phyloP scores from a whole-genome alignment of 495 filamentous ascomycete genomes.

The Chlorociboria aeruginascens region DNA sequence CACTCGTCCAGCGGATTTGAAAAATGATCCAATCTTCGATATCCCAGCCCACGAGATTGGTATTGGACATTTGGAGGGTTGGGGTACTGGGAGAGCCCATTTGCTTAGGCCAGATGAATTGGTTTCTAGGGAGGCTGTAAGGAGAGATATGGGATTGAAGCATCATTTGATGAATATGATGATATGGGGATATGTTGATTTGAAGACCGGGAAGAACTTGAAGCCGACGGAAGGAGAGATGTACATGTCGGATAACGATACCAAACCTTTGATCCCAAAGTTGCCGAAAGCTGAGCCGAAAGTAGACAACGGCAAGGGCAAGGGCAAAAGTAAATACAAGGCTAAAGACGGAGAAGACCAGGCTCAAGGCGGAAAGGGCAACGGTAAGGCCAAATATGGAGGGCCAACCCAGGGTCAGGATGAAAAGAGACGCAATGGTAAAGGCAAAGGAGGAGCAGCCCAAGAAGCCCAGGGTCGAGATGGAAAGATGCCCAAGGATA shows the following conservation, averaged over 20 bases:
- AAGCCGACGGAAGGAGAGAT: conserved; percentile 28
- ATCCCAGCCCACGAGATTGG: conserved; percentile 37
- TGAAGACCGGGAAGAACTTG: conserved; percentile 25
- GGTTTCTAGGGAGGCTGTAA: conserved; percentile 34
- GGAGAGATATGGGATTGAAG: conserved; percentile 33
- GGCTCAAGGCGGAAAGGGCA: background rate
- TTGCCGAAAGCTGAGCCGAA: background rate
- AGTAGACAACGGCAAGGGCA: background rate
- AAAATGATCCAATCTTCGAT: conserved; percentile 27
- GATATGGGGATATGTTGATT: conserved; percentile 42
- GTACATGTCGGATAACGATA: conserved; percentile 30
- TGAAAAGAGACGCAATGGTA: too few species aligned
- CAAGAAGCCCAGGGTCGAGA: too few species aligned
- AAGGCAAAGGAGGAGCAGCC: too few species aligned
- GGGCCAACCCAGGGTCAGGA: too few species aligned
- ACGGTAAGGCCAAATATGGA: background rate
- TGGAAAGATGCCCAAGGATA: too few species aligned
- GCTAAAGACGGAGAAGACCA: background rate
- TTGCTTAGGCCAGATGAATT: conserved; percentile 46
- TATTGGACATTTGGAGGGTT: conserved; percentile 36
- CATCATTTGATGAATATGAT: conserved; percentile 34
- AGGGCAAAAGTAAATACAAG: too few species aligned
- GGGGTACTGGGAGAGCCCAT: conserved; percentile 27
- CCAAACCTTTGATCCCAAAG: background rate
- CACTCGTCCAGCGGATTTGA: background rate